Evolutionary conservation across 2,329 filamentous ascomycete genomes (phyloP).

Genomic region (Whalleya microplaca): DNA sequence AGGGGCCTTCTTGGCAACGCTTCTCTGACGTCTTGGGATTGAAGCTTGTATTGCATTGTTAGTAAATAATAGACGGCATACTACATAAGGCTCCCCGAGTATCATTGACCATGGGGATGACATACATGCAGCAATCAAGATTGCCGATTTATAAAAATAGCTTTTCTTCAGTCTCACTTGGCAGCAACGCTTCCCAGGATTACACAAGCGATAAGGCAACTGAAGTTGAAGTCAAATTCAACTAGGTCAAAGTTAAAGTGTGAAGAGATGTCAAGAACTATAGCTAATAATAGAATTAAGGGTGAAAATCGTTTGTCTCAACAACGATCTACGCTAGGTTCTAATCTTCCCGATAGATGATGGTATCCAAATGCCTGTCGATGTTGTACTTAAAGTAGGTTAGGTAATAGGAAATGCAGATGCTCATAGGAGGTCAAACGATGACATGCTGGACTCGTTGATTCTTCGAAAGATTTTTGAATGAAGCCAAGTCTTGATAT

Average conservation of each 20-base stretch:
- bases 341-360: too few species aligned
- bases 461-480: too few species aligned
- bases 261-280: not conserved
- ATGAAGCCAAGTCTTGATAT: too few species aligned
- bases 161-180: not conserved
- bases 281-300: not conserved
- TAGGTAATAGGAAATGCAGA: too few species aligned
- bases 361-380: too few species aligned
- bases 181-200: not conserved
- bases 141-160: not conserved
- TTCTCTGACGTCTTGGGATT: conserved; percentile 30
- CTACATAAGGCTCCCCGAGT: not conserved
- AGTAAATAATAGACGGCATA: not conserved
- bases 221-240: not conserved
- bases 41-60: conserved; percentile 16
- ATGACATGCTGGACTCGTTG: too few species aligned
- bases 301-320: too few species aligned
- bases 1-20: conserved; percentile 24
- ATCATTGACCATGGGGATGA: too few species aligned
- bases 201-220: not conserved
- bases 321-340: too few species aligned
- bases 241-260: not conserved
- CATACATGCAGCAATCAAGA: too few species aligned
- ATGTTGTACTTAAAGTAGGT: too few species aligned
- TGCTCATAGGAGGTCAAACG: too few species aligned